Conservation (phyloP, 805 yeast genomes). For the Danielia oregonensis region DNA sequence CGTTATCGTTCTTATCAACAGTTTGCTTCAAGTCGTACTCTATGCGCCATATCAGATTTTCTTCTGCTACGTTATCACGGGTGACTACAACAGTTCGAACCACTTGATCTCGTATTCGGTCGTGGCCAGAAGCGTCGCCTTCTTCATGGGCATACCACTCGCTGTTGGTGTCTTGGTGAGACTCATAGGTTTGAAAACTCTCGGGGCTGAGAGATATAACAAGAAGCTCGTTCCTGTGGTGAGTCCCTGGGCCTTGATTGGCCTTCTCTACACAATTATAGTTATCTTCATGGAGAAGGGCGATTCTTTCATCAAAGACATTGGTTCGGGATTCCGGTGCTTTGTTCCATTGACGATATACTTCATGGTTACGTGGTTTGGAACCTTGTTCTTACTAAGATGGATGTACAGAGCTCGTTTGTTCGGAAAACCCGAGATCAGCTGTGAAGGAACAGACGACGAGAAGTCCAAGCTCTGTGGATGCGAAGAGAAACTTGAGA, state of each 20-base stretch:
- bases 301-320: constrained; percentile 41
- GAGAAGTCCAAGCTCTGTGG: constrained; percentile 27
- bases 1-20: constrained; percentile 47
- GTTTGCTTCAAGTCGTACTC: constrained; percentile 47
- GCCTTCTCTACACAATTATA: constrained; percentile 48
- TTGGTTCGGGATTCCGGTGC: constrained; percentile 48
- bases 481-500: constrained; percentile 32
- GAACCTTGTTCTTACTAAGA: constrained; percentile 36
- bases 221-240: constrained; percentile 36
- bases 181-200: constrained; percentile 12
- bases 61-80: constrained; percentile 42
- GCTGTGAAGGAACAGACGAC: too few species aligned
- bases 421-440: constrained; percentile 9
- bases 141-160: constrained; percentile 53
- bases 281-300: constrained; percentile 53
- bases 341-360: constrained; percentile 47
- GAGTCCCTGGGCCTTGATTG: constrained; percentile 49
- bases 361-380: constrained; percentile 47
- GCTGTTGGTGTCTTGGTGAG: constrained; percentile 44
- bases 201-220: constrained; percentile 30
- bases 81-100: constrained; percentile 18
- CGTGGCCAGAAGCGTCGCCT: constrained; percentile 48
- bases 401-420: too few species aligned
- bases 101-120: constrained; percentile 25
- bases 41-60: constrained; percentile 52